Base-by-base conservation (phyloP, 352 stramenopile genomes). In the Phytophthora agathidicida region DNA sequence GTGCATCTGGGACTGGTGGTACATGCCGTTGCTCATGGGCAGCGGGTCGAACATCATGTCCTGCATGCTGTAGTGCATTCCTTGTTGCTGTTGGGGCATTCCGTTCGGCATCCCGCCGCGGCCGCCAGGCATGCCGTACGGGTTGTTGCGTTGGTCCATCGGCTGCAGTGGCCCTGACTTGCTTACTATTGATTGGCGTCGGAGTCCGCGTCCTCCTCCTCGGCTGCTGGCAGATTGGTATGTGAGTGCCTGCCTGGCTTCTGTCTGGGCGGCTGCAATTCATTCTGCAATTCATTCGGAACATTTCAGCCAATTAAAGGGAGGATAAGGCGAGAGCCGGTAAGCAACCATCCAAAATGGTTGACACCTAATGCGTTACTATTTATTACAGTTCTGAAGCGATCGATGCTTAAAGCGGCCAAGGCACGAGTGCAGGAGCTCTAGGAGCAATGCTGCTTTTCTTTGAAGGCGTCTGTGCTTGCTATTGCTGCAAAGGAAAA, bases 11-110 rank as follows among this genome's bases (percentile, higher is more conserved):
- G 60, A 49, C n/a, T 65, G 69, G 46, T 86, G 76, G 62, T 80
- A 82, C 71, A 87, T 68, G 45, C 71, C 68, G 65, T 82, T 81
- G 58, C 54, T 74, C 72, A 89, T 88, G 36, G 70, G 68, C 62
- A 89, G 76, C 41, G 77, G 74, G 65, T 89, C 79, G 51, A 90
- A 92, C 67, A 92, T 74, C 69, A 90, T 87, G 45, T 92, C 80
- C 65, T 77, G 77, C 78, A 90, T 88, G 2, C 49, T 42, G 56
- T 88, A 92, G 48, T 83, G 75, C 44, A 66, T 64, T 14, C 75
- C 77, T 54, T 79, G 78, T 35, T 78, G 76, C 48, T 79, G 64
- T 36, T 59, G 59, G 20, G 51, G 24, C 37, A 88, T 87, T 35
- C 71, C 73, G 46, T 71, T 75, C 10, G 75, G 67, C 58, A 75